Conservation (phyloP, 2,329 filamentous ascomycete genomes). For the Westerdykella ornata region DNA sequence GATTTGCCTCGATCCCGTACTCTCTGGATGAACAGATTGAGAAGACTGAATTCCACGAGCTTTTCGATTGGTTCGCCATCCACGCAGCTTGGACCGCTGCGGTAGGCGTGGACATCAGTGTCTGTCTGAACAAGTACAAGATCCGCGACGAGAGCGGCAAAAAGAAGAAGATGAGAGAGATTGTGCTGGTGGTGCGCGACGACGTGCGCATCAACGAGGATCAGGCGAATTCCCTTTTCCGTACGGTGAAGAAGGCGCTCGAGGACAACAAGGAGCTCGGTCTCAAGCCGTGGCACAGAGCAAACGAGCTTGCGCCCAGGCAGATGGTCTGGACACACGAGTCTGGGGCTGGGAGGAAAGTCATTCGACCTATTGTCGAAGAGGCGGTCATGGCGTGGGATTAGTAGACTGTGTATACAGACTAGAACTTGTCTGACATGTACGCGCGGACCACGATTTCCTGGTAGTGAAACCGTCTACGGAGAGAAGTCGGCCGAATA, state of each 20-base stretch:
- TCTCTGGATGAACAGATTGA: slow-evolving; percentile 43
- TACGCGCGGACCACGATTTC: too few species aligned
- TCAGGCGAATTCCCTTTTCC: slow-evolving; percentile 42
- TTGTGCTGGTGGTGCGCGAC: slow-evolving; percentile 41
- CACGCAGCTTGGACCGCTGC: slow-evolving; percentile 46
- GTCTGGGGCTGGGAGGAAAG: slow-evolving; percentile 39
- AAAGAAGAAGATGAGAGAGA: slow-evolving; percentile 44
- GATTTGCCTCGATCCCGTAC: slow-evolving; percentile 44
- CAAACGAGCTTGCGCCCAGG: slow-evolving; percentile 36
- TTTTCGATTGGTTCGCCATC: slow-evolving; percentile 46
- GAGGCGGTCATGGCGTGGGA: slow-evolving; percentile 41
- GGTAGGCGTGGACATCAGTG: slow-evolving; percentile 40
- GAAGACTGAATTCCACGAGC: slow-evolving; percentile 43
- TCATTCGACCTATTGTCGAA: slow-evolving; percentile 43
- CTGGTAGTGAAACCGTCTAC: too few species aligned
- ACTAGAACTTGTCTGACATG: too few species aligned
- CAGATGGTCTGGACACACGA: slow-evolving; percentile 46
- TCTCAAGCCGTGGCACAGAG: slow-evolving; percentile 41
- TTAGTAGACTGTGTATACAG: slow-evolving; percentile 2
- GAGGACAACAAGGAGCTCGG: slow-evolving; percentile 37
- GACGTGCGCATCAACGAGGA: slow-evolving; percentile 42
- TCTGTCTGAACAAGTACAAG: slow-evolving; percentile 45
- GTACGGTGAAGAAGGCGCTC: slow-evolving; percentile 37
- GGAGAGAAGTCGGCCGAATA: too few species aligned
- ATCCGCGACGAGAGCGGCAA: slow-evolving; percentile 24